phyloP scores from a whole-genome alignment of 345 rosid genomes.

The Pelargonium nanum region DNA sequence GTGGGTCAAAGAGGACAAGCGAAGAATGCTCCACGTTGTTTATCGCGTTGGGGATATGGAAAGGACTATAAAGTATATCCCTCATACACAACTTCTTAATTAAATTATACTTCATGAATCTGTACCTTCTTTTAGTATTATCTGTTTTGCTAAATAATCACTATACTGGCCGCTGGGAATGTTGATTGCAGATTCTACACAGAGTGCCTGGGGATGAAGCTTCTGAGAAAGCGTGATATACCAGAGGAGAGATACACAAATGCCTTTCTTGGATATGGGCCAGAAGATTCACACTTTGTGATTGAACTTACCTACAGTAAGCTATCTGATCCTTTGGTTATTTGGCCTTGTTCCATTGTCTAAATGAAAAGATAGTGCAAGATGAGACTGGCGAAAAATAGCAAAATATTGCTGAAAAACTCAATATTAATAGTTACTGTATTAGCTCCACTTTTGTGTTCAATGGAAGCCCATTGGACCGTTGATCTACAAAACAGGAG shows the following conservation, averaged over 20 bases:
- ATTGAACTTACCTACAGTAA: slow-evolving; percentile 31
- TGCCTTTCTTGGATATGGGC: slow-evolving; percentile 39
- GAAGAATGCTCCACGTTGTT: slow-evolving; percentile 27
- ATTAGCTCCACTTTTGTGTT: too few species aligned
- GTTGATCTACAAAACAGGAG: too few species aligned
- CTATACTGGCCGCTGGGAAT: too few species aligned
- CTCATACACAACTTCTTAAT: not conserved
- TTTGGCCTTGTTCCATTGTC: not conserved
- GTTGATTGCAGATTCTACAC: slow-evolving; percentile 26
- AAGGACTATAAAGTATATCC: slow-evolving; percentile 26
- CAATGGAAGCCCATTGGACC: too few species aligned
- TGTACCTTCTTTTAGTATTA: too few species aligned
- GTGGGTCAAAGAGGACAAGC: slow-evolving; percentile 34
- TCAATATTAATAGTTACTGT: too few species aligned
- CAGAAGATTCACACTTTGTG: slow-evolving; percentile 29
- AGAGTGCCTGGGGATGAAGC: slow-evolving; percentile 40
- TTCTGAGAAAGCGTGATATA: slow-evolving; percentile 27
- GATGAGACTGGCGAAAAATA: too few species aligned
- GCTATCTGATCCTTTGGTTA: not conserved
- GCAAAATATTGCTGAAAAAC: too few species aligned
- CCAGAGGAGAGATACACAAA: slow-evolving; percentile 30
- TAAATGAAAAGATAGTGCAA: too few species aligned
- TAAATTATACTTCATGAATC: not conserved
- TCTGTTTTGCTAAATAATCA: too few species aligned
- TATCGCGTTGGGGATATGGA: slow-evolving; percentile 38